Conservation (phyloP, 768 basidiomycete genomes). For the Omphalotus guepiniiformis region DNA sequence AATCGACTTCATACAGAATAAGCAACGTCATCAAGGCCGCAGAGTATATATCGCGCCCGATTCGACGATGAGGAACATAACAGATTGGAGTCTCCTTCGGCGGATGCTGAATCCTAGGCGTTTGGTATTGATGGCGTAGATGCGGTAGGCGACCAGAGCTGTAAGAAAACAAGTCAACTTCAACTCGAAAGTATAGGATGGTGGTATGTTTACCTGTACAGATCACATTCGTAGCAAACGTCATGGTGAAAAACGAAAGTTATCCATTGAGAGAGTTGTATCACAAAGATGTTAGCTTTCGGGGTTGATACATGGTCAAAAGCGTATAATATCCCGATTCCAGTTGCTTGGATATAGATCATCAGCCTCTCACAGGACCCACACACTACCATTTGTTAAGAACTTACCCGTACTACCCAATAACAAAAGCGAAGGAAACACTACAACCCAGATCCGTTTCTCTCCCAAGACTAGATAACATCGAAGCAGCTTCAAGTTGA, state of each 20-base stretch:
- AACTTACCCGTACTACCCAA: slow-evolving; percentile 1
- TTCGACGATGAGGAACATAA: slow-evolving; percentile 15
- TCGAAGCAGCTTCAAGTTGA: slow-evolving; percentile 12
- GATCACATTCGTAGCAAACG: slow-evolving; percentile 18
- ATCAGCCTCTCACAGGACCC: neutral
- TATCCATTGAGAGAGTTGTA: slow-evolving; percentile 9
- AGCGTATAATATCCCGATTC: neutral
- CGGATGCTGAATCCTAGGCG: neutral
- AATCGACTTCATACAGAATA: slow-evolving; percentile 8
- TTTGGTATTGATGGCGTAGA: slow-evolving; percentile 10
- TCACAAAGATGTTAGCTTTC: slow-evolving; percentile 1
- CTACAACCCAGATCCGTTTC: neutral
- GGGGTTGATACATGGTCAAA: slow-evolving; percentile 1
- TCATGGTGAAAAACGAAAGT: slow-evolving; percentile 16
- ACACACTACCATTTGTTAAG: neutral
- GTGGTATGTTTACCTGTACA: slow-evolving; percentile 11
- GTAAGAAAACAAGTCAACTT: slow-evolving; percentile 1
- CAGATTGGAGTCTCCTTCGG: slow-evolving; percentile 7
- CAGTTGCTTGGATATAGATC: neutral
- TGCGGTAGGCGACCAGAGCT: slow-evolving; percentile 16
- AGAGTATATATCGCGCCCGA: slow-evolving; percentile 17
- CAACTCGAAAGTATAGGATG: slow-evolving; percentile 5
- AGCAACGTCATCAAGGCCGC: slow-evolving; percentile 8
- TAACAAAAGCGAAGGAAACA: neutral
- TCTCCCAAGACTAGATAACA: slow-evolving; percentile 11